Evolutionary conservation across 2,329 filamentous ascomycete species (phyloP).

Genomic region (Myrmaecium sp.): DNA sequence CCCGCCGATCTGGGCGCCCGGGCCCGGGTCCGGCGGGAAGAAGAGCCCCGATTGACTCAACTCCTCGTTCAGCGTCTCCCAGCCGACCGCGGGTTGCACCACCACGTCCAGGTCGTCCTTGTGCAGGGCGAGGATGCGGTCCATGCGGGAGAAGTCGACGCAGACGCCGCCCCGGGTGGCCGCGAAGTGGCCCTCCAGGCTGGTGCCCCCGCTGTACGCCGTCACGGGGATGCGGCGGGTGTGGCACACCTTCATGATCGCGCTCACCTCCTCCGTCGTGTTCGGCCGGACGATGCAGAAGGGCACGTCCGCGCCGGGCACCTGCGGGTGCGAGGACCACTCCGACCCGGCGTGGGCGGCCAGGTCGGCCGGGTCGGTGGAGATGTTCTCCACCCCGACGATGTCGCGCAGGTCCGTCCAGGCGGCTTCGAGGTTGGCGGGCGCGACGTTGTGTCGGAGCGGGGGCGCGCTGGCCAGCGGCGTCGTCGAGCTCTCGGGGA

Average conservation of each 20-base stretch:
- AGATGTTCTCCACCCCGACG: constrained; percentile 46
- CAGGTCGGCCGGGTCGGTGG: constrained; percentile 36
- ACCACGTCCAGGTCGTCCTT: constrained; percentile 47
- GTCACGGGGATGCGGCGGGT: constrained; percentile 66
- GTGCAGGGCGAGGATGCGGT: constrained; percentile 61
- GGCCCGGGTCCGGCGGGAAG: constrained; percentile 83
- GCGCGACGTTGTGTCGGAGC: constrained; percentile 36
- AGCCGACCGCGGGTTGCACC: constrained; percentile 54
- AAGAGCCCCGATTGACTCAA: constrained; percentile 59
- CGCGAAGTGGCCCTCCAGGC: constrained; percentile 76
- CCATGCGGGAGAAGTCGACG: constrained; percentile 75
- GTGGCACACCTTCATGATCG: constrained; percentile 80
- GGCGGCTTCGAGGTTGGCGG: constrained; percentile 43
- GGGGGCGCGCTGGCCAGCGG: constrained; percentile 33
- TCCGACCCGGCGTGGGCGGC: constrained; percentile 43
- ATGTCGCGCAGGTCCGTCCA: constrained; percentile 47
- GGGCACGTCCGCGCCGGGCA: constrained; percentile 26
- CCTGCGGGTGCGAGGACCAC: constrained; percentile 39
- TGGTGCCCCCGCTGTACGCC: constrained; percentile 75
- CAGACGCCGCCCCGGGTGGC: constrained; percentile 70
- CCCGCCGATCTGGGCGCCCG: constrained; percentile 81
- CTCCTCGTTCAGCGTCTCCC: constrained; percentile 71
- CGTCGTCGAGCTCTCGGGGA: constrained; percentile 37
- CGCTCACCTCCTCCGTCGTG: constrained; percentile 68
- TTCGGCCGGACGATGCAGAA: constrained; percentile 57